Conservation (phyloP, 139 green algal genomes). For the Pleodorina starrii region DNA sequence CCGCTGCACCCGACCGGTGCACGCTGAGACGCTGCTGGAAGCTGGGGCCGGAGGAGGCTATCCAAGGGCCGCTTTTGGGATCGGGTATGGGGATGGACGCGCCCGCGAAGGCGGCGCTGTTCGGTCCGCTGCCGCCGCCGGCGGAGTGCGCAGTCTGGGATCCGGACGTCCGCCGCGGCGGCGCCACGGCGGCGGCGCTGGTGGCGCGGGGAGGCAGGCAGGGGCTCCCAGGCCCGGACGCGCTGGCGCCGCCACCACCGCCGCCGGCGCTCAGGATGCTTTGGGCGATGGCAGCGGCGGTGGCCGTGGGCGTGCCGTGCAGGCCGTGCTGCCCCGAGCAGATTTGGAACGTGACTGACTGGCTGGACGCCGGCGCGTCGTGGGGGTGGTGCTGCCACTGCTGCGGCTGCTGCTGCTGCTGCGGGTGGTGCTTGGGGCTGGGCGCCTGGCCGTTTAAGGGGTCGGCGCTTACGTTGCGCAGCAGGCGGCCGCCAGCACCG, state of each 20-base stretch:
- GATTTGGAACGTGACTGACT: constrained; percentile 27
- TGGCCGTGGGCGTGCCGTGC: constrained; percentile 29
- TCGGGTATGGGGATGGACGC: background rate
- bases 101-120: background rate
- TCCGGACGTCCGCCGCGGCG: background rate
- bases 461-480: background rate
- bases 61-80: background rate
- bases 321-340: background rate
- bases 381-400: background rate
- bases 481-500: background rate
- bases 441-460: background rate
- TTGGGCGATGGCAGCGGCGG: background rate
- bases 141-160: background rate
- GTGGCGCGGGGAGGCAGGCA: background rate
- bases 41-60: background rate
- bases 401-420: background rate
- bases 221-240: background rate
- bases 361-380: background rate
- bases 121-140: background rate
- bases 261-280: background rate
- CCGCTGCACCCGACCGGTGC: background rate
- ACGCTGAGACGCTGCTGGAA: background rate
- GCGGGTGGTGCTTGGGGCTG: background rate
- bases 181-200: background rate
- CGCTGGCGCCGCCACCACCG: background rate